These are phyloP conservation scores for Tubosaeta sp. DNA, from an alignment of 768 basidiomycete genomes.

Conservation along the genomic window DNA sequence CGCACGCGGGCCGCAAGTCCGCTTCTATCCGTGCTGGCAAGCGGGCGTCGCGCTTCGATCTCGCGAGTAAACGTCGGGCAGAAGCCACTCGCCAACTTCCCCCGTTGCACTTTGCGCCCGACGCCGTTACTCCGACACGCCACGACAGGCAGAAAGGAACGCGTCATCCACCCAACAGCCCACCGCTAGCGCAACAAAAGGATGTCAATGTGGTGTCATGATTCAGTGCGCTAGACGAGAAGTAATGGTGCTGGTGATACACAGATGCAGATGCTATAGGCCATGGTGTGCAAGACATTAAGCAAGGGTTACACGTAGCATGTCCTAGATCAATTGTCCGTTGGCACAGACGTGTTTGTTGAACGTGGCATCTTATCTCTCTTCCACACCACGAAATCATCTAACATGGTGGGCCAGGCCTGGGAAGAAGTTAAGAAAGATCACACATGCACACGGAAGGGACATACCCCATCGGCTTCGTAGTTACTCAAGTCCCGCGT, in stretches of 20 bases:
- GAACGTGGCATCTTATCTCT: slow-evolving; percentile 19
- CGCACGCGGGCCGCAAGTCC: slow-evolving; percentile 5
- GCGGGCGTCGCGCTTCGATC: slow-evolving; percentile 23
- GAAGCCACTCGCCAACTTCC: slow-evolving; percentile 9
- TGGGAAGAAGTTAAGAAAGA: slow-evolving; percentile 22
- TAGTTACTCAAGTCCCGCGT: slow-evolving; percentile 59
- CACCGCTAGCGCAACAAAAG: not conserved
- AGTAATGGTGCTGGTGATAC: not conserved
- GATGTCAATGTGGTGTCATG: not conserved
- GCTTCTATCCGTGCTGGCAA: slow-evolving; percentile 1
- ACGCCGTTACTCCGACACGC: not conserved
- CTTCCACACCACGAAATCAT: slow-evolving; percentile 76
- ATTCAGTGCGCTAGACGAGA: not conserved
- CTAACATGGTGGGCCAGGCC: slow-evolving; percentile 83
- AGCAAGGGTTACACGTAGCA: slow-evolving; percentile 10
- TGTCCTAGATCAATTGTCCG: slow-evolving; percentile 10
- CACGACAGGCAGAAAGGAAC: not conserved
- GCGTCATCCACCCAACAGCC: too few relatives aligned
- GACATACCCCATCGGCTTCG: slow-evolving; percentile 69
- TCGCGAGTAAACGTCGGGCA: slow-evolving; percentile 12
- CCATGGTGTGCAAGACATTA: slow-evolving; percentile 12
- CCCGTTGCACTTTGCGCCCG: slow-evolving; percentile 22
- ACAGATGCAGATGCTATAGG: slow-evolving; percentile 9
- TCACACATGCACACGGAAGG: not conserved
- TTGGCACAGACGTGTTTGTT: not conserved